These are phyloP conservation scores for Cicer yamashitae DNA, from an alignment of 306 rosid species.

Conservation along the genomic window DNA sequence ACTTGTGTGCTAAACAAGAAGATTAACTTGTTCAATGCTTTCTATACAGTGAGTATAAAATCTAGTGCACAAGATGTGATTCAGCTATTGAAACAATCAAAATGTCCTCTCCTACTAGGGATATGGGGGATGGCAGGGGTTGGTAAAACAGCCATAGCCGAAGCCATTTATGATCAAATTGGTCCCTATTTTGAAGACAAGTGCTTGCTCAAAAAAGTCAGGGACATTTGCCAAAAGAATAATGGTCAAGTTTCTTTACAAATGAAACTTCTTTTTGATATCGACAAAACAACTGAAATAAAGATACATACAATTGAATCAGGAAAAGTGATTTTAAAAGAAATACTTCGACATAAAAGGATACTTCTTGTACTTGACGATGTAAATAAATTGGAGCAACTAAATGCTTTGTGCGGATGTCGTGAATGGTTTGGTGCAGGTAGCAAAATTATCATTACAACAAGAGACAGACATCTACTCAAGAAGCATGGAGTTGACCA, in stretches of 20 bases:
- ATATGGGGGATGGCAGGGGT: slow-evolving; percentile 41
- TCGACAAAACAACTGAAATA: not conserved
- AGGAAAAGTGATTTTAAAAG: not conserved
- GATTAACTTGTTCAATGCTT: not conserved
- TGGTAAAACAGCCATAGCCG: not conserved
- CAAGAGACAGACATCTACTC: slow-evolving; percentile 14
- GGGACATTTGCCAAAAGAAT: not conserved
- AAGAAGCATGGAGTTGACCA: not conserved
- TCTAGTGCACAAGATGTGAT: not conserved
- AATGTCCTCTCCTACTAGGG: not conserved
- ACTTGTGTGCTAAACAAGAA: not conserved
- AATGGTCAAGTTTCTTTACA: not conserved
- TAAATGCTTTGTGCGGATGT: slow-evolving; percentile 33
- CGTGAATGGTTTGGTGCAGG: slow-evolving; percentile 28
- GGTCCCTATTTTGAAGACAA: not conserved
- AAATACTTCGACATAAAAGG: not conserved
- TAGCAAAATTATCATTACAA: slow-evolving; percentile 36
- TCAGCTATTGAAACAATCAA: not conserved
- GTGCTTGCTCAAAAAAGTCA: not conserved
- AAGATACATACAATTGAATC: not conserved
- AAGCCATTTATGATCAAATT: not conserved
- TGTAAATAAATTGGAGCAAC: slow-evolving; percentile 13
- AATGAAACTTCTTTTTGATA: not conserved
- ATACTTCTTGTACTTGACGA: slow-evolving; percentile 37
- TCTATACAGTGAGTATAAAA: not conserved